Percentiles rank a stretch among this genome's conserved stretches.
Conservation (phyloP, 805 yeast species). For the Yamadazyma endophytica region DNA sequence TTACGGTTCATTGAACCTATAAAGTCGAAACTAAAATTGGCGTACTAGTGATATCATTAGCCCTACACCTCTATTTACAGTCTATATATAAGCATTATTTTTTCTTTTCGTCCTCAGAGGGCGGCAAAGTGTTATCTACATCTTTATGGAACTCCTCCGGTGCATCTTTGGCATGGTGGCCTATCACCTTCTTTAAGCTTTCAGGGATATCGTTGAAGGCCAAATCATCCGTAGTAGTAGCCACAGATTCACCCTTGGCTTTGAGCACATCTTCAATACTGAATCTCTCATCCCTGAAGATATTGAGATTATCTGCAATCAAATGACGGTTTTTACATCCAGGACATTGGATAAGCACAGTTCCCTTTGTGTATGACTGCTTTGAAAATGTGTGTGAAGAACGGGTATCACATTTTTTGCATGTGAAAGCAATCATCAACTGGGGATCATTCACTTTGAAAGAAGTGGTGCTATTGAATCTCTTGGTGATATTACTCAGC, state of each 20-base stretch:
- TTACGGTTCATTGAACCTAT: background rate
- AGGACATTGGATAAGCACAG: constrained; percentile 89
- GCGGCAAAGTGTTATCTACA: constrained; percentile 2
- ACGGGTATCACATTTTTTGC: constrained; percentile 79
- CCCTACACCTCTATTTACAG: no score
- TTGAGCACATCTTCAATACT: constrained; percentile 76
- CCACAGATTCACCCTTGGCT: constrained; percentile 72
- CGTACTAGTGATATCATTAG: no score
- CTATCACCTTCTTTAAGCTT: constrained; percentile 44
- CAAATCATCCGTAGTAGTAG: constrained; percentile 61
- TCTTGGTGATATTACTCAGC: no score
- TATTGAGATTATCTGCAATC: constrained; percentile 71
- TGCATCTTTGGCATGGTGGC: constrained; percentile 67
- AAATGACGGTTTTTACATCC: constrained; percentile 84
- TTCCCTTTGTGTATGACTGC: constrained; percentile 84
- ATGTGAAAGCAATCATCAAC: constrained; percentile 85
- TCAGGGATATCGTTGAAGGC: constrained; percentile 68
- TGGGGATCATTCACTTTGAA: constrained; percentile 70
- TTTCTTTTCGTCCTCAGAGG: no score
- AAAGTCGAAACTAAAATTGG: no score
- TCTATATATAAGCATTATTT: no score
- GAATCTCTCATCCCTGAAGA: constrained; percentile 73
- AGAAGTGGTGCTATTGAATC: constrained; percentile 4
- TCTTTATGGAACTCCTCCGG: constrained; percentile 37
- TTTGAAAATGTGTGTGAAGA: constrained; percentile 89